phyloP scores from a whole-genome alignment of 1,284 basidiomycete species.

The Schizopora paradoxa region DNA sequence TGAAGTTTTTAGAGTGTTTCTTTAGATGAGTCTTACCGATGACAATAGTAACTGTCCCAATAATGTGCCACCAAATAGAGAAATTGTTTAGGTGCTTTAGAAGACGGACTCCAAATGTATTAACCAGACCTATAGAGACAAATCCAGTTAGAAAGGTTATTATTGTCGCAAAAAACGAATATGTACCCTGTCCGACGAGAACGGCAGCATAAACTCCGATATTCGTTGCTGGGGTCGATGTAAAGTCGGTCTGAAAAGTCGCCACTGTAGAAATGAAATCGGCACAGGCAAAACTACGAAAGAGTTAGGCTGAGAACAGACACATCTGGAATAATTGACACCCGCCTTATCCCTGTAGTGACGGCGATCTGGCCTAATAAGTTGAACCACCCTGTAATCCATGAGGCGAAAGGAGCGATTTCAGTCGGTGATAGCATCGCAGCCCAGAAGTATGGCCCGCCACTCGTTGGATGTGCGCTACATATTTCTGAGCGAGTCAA shows the following conservation, averaged over 20 bases:
- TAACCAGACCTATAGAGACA: slow-evolving; percentile 43
- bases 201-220: slow-evolving; percentile 73
- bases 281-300: slow-evolving; percentile 56
- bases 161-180: not conserved
- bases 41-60: slow-evolving; percentile 61
- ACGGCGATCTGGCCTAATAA: slow-evolving; percentile 71
- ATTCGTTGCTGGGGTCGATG: slow-evolving; percentile 48
- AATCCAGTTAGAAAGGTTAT: not conserved
- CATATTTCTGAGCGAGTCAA: slow-evolving; percentile 51
- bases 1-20: too few relatives aligned
- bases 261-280: slow-evolving; percentile 62
- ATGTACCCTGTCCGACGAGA: slow-evolving; percentile 50
- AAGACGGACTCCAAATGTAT: slow-evolving; percentile 65
- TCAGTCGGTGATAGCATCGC: slow-evolving; percentile 57
- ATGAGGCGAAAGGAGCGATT: slow-evolving; percentile 57
- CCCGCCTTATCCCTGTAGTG: slow-evolving; percentile 67
- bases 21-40: too few relatives aligned
- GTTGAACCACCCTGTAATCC: slow-evolving; percentile 75
- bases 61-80: slow-evolving; percentile 67
- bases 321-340: not conserved
- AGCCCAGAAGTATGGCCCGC: slow-evolving; percentile 73
- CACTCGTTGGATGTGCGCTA: slow-evolving; percentile 69
- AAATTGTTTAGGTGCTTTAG: slow-evolving; percentile 65
- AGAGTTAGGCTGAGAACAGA: not conserved
- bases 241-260: slow-evolving; percentile 53